Percentiles rank a stretch among this genome's conserved stretches.
phyloP scores from a whole-genome alignment of 164 flowering plant genomes.

The Magnolia officinalis region DNA sequence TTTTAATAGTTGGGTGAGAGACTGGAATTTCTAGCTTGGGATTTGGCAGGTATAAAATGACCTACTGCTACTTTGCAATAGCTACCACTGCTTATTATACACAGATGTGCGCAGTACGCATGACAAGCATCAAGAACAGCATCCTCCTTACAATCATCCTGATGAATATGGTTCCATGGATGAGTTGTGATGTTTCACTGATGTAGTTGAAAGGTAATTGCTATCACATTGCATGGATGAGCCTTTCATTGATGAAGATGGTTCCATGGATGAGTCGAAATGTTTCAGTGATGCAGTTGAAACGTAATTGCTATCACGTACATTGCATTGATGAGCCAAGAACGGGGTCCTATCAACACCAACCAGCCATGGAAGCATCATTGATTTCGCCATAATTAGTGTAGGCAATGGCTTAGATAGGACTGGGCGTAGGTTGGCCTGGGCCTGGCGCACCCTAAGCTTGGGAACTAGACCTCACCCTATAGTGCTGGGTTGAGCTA shows the following conservation, averaged over 20 bases:
- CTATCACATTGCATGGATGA: conserved; percentile 3
- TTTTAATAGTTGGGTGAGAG: conserved; percentile 2
- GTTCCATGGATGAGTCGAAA: conserved; percentile 4
- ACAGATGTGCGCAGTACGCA: background rate
- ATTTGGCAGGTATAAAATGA: conserved; percentile 1
- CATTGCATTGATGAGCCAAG: background rate
- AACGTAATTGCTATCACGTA: conserved; percentile 1
- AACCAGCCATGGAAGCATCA: too few relatives aligned
- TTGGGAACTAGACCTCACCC: too few relatives aligned
- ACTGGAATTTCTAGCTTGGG: conserved; percentile 2
- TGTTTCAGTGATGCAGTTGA: conserved; percentile 9
- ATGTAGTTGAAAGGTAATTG: conserved; percentile 8
- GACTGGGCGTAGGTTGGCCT: too few relatives aligned
- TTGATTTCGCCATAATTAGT: too few relatives aligned
- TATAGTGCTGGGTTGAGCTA: too few relatives aligned
- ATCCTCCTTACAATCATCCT: too few relatives aligned
- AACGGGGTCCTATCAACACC: too few relatives aligned
- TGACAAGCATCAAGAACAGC: background rate
- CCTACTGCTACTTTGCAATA: conserved; percentile 2
- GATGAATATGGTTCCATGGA: conserved; percentile 2
- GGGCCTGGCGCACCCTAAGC: too few relatives aligned
- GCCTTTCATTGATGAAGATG: background rate
- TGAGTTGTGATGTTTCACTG: conserved; percentile 1
- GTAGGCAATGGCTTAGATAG: too few relatives aligned
- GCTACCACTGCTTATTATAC: background rate